phyloP scores from a whole-genome alignment of 192 early-diverging fungal species.

The Chytriomyces confervae region DNA sequence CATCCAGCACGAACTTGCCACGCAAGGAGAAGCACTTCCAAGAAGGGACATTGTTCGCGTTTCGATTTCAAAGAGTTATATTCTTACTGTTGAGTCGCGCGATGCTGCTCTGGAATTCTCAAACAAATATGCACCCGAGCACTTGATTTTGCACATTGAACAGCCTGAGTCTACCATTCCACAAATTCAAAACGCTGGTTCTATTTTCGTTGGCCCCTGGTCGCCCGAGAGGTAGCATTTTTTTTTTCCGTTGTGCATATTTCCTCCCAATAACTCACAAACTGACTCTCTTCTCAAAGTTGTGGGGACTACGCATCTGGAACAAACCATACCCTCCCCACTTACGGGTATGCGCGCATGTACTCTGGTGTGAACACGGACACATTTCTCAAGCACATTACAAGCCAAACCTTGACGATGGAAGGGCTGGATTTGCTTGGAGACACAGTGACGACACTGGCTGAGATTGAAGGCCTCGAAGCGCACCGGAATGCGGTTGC shows the following conservation, averaged over 20 bases:
- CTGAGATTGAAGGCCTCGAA: slow-evolving; percentile 94
- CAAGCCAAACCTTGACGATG: slow-evolving; percentile 86
- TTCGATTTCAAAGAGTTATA: slow-evolving; percentile 85
- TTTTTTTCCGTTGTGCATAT: background rate
- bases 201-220: slow-evolving; percentile 95
- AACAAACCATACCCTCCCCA: slow-evolving; percentile 99
- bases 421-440: slow-evolving; percentile 84
- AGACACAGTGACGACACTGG: slow-evolving; percentile 91
- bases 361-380: slow-evolving; percentile 97
- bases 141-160: slow-evolving; percentile 93
- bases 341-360: slow-evolving; percentile 97
- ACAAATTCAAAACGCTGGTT: slow-evolving; percentile 86
- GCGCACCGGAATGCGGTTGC: slow-evolving; percentile 97
- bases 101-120: slow-evolving; percentile 88
- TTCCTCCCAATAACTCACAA: background rate
- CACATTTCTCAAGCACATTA: slow-evolving; percentile 98
- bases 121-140: slow-evolving; percentile 97
- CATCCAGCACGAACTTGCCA: slow-evolving; percentile 80
- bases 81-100: slow-evolving; percentile 71
- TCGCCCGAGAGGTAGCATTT: slow-evolving; percentile 84
- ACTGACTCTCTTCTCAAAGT: slow-evolving; percentile 42
- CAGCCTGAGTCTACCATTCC: slow-evolving; percentile 69
- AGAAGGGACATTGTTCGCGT: slow-evolving; percentile 88
- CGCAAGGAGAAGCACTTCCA: slow-evolving; percentile 84
- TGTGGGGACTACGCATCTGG: slow-evolving; percentile 99